phyloP scores from a whole-genome alignment of 2,329 filamentous ascomycete genomes.

The Diplodia mutila region DNA sequence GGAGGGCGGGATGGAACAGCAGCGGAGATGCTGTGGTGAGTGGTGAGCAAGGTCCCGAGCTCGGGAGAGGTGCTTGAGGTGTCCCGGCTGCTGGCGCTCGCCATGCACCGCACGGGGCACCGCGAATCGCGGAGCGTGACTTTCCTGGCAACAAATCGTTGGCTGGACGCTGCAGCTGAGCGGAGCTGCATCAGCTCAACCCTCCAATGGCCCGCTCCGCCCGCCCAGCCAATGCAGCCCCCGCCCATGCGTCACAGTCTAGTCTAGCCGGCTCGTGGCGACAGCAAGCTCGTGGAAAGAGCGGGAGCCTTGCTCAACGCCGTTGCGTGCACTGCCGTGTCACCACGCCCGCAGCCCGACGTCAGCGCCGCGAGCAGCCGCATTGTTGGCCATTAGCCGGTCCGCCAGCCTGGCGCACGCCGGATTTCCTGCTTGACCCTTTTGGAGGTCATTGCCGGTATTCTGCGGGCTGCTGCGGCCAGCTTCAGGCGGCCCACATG shows the following conservation, averaged over 20 bases:
- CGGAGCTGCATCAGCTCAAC: neutral
- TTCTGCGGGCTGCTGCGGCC: neutral
- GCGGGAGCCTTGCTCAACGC: neutral
- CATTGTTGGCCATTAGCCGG: neutral
- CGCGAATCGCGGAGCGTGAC: constrained; percentile 25
- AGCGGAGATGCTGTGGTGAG: constrained; percentile 20
- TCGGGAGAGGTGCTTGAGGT: constrained; percentile 18
- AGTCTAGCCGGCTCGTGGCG: neutral
- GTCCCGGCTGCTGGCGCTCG: constrained; percentile 21
- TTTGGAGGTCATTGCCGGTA: neutral
- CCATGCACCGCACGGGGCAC: constrained; percentile 11
- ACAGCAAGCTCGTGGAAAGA: neutral
- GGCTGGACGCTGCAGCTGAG: constrained; percentile 21
- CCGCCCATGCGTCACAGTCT: neutral
- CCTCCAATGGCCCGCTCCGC: constrained; percentile 16
- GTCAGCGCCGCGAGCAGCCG: constrained; percentile 12
- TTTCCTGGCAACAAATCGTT: constrained; percentile 19
- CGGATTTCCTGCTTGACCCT: neutral
- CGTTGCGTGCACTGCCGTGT: constrained; percentile 3
- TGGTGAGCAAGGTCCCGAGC: constrained; percentile 23
- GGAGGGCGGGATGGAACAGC: constrained; percentile 8
- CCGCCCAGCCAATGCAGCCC: constrained; percentile 3
- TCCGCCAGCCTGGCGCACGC: neutral
- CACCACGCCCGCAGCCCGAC: constrained; percentile 9
- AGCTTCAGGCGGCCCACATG: neutral